Evolutionary conservation across 225 moss, liverwort and hornwort genomes (phyloP), one percentile per base, ranked within the genome.

Genomic region (Sphagnum tenellum): DNA sequence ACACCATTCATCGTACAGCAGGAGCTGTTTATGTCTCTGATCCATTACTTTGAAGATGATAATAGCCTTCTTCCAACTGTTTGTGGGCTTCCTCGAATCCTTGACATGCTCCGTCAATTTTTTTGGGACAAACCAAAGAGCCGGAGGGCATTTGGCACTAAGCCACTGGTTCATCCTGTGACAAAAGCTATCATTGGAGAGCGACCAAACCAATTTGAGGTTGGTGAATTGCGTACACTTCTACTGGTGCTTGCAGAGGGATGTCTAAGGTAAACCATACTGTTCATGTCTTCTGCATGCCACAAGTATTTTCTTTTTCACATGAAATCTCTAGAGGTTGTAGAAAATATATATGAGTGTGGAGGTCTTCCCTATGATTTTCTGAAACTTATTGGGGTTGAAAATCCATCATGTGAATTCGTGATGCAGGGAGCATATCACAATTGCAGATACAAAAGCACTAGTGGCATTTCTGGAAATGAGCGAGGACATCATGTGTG

Each of bases 81-180:
- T 9, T 87, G 89, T 63, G 82, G 85, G 49, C 84, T 90, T 73
- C 76, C 89, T 63, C 78, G 84, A 49, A 87, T 87, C 47, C 84
- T 90, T 54, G 89, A 90, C 58, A 82, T 90, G 80, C 74, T 90
- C 63, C 84, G 81, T 59, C 87, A 90, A 61, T 90, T 90, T 71
- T 87, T 85, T 48, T 87, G 82, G 89, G 89, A 87, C 57, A 90
- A 85, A 72, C 70, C 80, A 59, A 90, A 85, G 71, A 70, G 68
- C 8, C 79, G 84, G n/a, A 87, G 82, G 78, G 84, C 67, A 12
- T 65, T 84, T 10, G 84, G 81, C 44, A 64, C 84, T 4, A 89
- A 87, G 66, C 80, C 85, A 48, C 70, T 82, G 60, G 76, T 84
- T 66, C 87, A 89, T 80, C 84, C 89, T n/a, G 89, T 84, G 59